A percentile compares a stretch with the other conserved stretches of the same genome.
phyloP scores from a whole-genome alignment of 441 rosid genomes.

The Adansonia gregorii region DNA sequence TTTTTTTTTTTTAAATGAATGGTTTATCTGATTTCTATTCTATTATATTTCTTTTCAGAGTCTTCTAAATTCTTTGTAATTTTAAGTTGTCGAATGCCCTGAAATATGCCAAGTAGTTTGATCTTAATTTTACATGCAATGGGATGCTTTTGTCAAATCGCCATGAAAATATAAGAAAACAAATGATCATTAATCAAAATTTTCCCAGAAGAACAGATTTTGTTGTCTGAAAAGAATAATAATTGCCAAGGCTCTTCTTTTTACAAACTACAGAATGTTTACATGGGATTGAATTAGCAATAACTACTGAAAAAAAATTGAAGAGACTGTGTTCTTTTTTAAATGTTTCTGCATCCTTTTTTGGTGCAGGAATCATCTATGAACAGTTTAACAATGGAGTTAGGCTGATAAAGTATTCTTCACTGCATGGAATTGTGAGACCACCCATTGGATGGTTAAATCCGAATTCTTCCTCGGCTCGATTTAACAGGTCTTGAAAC shows the following conservation, averaged over 20 bases:
- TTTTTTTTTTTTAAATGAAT: background rate
- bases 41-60: background rate
- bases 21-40: background rate
- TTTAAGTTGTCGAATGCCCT: background rate
- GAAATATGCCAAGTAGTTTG: background rate
- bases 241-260: background rate
- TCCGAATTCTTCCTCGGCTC: conserved; percentile 75
- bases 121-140: background rate
- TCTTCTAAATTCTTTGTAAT: background rate
- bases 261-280: conserved; percentile 11
- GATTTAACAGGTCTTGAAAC: conserved; percentile 55
- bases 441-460: conserved; percentile 77
- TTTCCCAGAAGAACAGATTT: background rate
- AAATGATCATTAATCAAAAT: background rate
- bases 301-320: background rate
- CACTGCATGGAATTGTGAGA: conserved; percentile 71
- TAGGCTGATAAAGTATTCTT: conserved; percentile 56
- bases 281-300: conserved; percentile 18
- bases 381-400: conserved; percentile 46
- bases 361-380: conserved; percentile 19
- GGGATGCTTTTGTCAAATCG: background rate
- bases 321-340: background rate
- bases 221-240: conserved; percentile 1
- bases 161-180: background rate
- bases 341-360: background rate